A percentile compares a stretch with the other conserved stretches of the same genome.
Evolutionary conservation across 2,329 filamentous ascomycete genomes (phyloP).

Genomic region (Aaosphaeria arxii): DNA sequence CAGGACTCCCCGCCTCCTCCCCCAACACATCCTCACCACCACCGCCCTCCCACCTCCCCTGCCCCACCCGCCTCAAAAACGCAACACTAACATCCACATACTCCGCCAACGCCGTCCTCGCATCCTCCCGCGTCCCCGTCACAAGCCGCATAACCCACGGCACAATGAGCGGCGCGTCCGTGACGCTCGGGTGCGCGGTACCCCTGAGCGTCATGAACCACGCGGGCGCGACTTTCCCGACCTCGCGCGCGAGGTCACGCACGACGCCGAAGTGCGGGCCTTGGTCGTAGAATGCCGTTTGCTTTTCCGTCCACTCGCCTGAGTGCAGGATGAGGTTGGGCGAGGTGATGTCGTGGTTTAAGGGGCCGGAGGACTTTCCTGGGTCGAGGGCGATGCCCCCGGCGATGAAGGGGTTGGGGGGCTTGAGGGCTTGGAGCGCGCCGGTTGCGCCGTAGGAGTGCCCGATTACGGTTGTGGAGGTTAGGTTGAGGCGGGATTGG

Average conservation of each 20-base stretch:
- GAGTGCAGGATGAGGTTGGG: constrained; percentile 63
- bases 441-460: constrained; percentile 67
- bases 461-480: constrained; percentile 56
- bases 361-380: constrained; percentile 60
- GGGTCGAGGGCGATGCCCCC: constrained; percentile 61
- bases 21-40: constrained; percentile 47
- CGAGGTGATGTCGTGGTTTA: constrained; percentile 58
- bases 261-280: constrained; percentile 63
- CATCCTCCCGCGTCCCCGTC: constrained; percentile 59
- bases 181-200: constrained; percentile 60
- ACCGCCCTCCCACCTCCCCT: constrained; percentile 44
- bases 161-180: constrained; percentile 64
- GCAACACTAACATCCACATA: constrained; percentile 60
- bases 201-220: constrained; percentile 46
- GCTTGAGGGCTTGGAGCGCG: constrained; percentile 59
- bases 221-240: constrained; percentile 42
- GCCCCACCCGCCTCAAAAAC: constrained; percentile 52
- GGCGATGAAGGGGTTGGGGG: constrained; percentile 44
- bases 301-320: constrained; percentile 60
- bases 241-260: constrained; percentile 54
- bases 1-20: constrained; percentile 47
- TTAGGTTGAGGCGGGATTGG: constrained; percentile 53
- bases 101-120: constrained; percentile 54
- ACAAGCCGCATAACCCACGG: constrained; percentile 60
- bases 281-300: constrained; percentile 59